Percentiles rank a stretch among this genome's conserved stretches.
Evolutionary conservation across 495 filamentous ascomycete species (phyloP).

Genomic region (Daldinia decipiens): DNA sequence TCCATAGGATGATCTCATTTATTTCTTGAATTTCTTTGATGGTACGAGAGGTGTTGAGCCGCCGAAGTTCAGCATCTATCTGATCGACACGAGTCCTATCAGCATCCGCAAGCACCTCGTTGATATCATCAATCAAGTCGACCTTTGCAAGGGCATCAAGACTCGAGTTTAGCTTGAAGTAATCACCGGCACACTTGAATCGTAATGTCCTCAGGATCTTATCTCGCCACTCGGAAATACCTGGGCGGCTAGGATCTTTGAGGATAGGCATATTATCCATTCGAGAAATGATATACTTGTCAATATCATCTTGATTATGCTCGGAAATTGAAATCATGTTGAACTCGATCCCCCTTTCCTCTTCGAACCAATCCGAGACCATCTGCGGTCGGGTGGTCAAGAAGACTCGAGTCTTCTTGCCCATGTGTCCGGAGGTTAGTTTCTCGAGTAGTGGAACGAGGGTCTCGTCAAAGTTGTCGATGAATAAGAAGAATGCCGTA

Average conservation of each 20-base stretch:
- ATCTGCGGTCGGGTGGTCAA: conserved; percentile 34
- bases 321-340: conserved; percentile 41
- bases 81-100: conserved; percentile 51
- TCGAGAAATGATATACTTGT: conserved; percentile 49
- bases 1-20: conserved; percentile 55
- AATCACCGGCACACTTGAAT: conserved; percentile 51
- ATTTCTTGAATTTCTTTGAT: conserved; percentile 54
- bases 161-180: conserved; percentile 53
- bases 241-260: conserved; percentile 37
- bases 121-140: conserved; percentile 53
- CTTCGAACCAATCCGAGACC: conserved; percentile 26
- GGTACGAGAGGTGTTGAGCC: conserved; percentile 50
- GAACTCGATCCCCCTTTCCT: conserved; percentile 16
- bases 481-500: conserved; percentile 52
- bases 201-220: conserved; percentile 48
- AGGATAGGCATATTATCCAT: conserved; percentile 47
- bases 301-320: conserved; percentile 47
- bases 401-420: conserved; percentile 40
- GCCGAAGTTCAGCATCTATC: conserved; percentile 50
- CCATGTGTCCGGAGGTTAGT: conserved; percentile 38
- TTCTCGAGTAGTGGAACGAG: conserved; percentile 45
- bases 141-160: conserved; percentile 51
- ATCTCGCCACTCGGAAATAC: conserved; percentile 48
- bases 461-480: conserved; percentile 47
- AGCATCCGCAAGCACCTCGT: conserved; percentile 50